These are phyloP conservation scores for Venturia effusa DNA, from an alignment of 2,329 filamentous ascomycete species.

Conservation along the genomic window DNA sequence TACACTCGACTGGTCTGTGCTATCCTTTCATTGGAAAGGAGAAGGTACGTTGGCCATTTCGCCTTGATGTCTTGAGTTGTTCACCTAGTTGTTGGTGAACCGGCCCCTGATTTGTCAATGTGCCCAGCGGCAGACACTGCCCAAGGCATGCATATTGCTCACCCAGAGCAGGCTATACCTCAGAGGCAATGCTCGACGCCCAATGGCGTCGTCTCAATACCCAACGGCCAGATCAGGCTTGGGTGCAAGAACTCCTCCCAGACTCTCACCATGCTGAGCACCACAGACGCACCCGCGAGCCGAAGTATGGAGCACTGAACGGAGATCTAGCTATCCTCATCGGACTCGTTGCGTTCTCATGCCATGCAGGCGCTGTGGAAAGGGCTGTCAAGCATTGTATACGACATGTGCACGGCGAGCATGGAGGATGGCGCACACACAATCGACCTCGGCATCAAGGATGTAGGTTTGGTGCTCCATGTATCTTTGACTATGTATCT, in stretches of 20 bases:
- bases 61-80: neutral
- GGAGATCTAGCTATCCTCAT: conserved; percentile 12
- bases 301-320: conserved; percentile 5
- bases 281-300: conserved; percentile 1
- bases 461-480: conserved; percentile 9
- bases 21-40: conserved; percentile 4
- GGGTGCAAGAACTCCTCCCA: conserved; percentile 10
- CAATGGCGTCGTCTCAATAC: neutral
- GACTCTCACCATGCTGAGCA: conserved; percentile 4
- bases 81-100: neutral
- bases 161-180: neutral
- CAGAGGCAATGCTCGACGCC: conserved; percentile 7
- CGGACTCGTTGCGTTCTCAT: conserved; percentile 11
- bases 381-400: conserved; percentile 1
- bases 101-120: neutral
- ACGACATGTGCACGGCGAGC: neutral
- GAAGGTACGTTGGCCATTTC: neutral
- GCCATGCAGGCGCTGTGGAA: neutral
- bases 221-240: conserved; percentile 11
- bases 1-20: conserved; percentile 3
- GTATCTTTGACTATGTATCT: neutral
- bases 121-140: neutral
- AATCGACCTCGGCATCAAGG: conserved; percentile 7
- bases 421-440: conserved; percentile 9
- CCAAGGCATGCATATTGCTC: neutral